phyloP scores from a whole-genome alignment of 345 rosid species.

The Populus pruinosa region DNA sequence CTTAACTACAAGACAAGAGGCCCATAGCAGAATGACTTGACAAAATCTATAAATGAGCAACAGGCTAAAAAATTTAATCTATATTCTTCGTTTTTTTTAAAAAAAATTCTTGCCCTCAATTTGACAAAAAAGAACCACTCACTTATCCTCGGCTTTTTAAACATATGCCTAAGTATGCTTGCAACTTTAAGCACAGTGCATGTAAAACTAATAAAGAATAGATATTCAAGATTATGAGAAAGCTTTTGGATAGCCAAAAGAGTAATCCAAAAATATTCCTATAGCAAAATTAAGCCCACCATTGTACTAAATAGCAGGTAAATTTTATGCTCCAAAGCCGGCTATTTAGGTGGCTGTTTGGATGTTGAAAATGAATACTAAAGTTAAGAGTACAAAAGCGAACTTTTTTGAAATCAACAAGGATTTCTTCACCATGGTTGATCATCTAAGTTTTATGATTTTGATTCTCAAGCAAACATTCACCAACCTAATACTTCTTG shows the following conservation, averaged over 20 bases:
- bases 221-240: background rate
- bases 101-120: background rate
- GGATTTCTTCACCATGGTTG: background rate
- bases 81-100: background rate
- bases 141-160: background rate
- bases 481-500: too few species aligned
- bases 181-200: background rate
- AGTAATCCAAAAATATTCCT: background rate
- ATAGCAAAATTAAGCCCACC: background rate
- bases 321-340: background rate
- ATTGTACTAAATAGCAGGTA: too few species aligned
- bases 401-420: background rate
- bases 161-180: background rate
- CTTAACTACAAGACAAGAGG: background rate
- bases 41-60: background rate
- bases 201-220: background rate
- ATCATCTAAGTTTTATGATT: background rate
- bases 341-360: background rate
- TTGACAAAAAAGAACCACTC: background rate
- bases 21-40: background rate
- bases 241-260: background rate
- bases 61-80: background rate
- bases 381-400: background rate
- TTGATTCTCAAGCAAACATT: background rate
- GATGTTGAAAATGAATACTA: background rate